Percentiles rank a stretch among this genome's conserved stretches.
phyloP scores from a whole-genome alignment of 83 land plant genomes.

The Thuja plicata region DNA sequence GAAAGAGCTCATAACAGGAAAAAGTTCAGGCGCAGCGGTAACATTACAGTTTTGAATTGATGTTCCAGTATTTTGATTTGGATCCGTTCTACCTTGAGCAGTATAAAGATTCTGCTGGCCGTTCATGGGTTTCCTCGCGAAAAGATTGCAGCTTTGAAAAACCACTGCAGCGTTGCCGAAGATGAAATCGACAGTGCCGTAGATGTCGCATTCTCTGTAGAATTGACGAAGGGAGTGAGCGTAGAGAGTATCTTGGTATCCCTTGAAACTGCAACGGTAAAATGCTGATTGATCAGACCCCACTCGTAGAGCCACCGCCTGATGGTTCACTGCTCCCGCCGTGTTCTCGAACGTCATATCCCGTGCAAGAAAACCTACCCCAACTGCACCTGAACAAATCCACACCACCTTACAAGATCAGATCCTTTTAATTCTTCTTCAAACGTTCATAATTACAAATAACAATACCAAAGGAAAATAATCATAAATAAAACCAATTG shows the following conservation, averaged over 20 bases:
- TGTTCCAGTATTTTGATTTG: constrained; percentile 7
- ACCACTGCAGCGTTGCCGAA: neutral
- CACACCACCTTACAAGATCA: too few species aligned
- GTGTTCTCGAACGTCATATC: too few species aligned
- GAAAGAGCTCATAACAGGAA: neutral
- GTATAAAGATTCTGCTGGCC: neutral
- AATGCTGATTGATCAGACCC: constrained; percentile 25
- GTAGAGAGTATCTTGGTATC: constrained; percentile 9
- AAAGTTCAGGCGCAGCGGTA: neutral
- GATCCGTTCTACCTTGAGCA: constrained; percentile 12
- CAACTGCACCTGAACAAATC: neutral
- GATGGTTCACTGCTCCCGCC: neutral
- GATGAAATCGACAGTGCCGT: too few species aligned
- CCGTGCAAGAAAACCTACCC: too few species aligned
- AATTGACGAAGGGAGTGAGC: too few species aligned
- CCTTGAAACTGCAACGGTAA: constrained; percentile 37
- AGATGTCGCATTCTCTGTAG: too few species aligned
- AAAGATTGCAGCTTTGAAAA: neutral
- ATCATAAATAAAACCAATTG: too few species aligned
- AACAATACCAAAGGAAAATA: too few species aligned
- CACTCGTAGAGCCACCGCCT: constrained; percentile 37
- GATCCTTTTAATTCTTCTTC: too few species aligned
- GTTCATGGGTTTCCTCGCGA: neutral
- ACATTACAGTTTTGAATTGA: constrained; percentile 2
- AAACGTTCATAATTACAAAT: too few species aligned